These are phyloP conservation scores for Ophiostoma montium DNA, from an alignment of 2,329 filamentous ascomycete species.

Conservation along the genomic window DNA sequence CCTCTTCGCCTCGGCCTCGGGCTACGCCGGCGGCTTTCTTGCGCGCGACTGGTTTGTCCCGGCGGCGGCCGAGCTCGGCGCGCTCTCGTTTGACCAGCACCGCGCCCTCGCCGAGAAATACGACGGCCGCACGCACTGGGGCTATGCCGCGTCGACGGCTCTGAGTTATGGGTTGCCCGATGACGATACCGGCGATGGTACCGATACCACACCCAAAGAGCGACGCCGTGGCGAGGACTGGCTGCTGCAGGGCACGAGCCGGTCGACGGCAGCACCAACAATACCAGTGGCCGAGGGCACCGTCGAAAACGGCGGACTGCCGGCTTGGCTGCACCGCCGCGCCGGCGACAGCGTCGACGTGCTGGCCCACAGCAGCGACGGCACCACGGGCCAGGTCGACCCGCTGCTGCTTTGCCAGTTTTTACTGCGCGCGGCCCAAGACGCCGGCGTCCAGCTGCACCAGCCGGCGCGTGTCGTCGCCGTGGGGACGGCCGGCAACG, in stretches of 20 bases:
- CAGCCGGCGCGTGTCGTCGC: constrained; percentile 44
- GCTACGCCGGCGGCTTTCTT: constrained; percentile 60
- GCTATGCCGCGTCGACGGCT: constrained; percentile 39
- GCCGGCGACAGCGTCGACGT: constrained; percentile 43
- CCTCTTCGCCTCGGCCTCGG: constrained; percentile 61
- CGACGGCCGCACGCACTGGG: constrained; percentile 39
- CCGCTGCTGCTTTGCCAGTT: constrained; percentile 52
- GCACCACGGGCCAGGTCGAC: constrained; percentile 54
- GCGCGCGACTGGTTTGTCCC: constrained; percentile 58
- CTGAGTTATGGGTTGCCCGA: constrained; percentile 31
- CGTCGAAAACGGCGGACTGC: constrained; percentile 16
- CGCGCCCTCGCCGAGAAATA: constrained; percentile 45
- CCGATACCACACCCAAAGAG: neutral
- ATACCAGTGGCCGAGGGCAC: neutral
- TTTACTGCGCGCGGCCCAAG: constrained; percentile 42
- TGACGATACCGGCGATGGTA: constrained; percentile 12
- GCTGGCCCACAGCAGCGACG: constrained; percentile 46
- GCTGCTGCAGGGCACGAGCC: constrained; percentile 32
- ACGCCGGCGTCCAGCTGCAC: constrained; percentile 50
- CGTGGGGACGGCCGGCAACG: constrained; percentile 33
- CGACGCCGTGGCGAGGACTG: constrained; percentile 43
- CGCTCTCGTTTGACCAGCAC: constrained; percentile 57
- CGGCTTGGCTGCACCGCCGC: constrained; percentile 43
- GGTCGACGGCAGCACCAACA: constrained; percentile 19
- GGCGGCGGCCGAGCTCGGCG: constrained; percentile 39